A percentile compares a stretch with the other conserved stretches of the same genome.
phyloP scores from a whole-genome alignment of 139 green algal species.

The Nannochloris sp. region DNA sequence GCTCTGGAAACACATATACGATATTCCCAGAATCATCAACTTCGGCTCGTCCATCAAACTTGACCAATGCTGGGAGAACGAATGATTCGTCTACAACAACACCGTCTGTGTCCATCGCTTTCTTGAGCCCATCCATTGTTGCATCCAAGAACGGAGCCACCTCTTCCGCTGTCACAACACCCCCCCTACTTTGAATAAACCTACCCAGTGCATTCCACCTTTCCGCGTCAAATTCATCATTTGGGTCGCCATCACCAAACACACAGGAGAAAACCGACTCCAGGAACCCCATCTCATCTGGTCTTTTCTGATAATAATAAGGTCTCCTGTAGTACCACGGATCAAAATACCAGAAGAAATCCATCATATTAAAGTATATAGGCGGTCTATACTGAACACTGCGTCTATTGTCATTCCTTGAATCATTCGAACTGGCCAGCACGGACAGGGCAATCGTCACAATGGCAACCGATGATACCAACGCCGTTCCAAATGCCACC shows the following conservation, averaged over 20 bases:
- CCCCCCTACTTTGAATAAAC: slow-evolving; percentile 50
- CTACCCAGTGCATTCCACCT: slow-evolving; percentile 65
- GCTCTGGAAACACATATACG: slow-evolving; percentile 76
- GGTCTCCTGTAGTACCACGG: slow-evolving; percentile 51
- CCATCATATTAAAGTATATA: slow-evolving; percentile 22
- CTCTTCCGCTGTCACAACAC: slow-evolving; percentile 90
- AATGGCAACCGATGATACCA: slow-evolving; percentile 52
- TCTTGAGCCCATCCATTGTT: not conserved
- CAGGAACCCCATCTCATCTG: slow-evolving; percentile 59
- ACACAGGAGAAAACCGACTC: slow-evolving; percentile 91
- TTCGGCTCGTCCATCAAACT: slow-evolving; percentile 69
- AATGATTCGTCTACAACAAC: slow-evolving; percentile 59
- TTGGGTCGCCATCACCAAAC: slow-evolving; percentile 95
- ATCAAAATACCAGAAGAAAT: slow-evolving; percentile 24
- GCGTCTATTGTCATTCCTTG: slow-evolving; percentile 4
- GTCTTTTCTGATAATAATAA: not conserved
- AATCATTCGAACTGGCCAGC: not conserved
- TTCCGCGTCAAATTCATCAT: slow-evolving; percentile 61
- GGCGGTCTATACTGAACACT: not conserved
- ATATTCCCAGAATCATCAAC: slow-evolving; percentile 79
- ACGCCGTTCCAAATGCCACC: slow-evolving; percentile 75
- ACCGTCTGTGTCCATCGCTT: not conserved
- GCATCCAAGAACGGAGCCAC: slow-evolving; percentile 85
- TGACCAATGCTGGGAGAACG: slow-evolving; percentile 79
- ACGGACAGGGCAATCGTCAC: slow-evolving; percentile 58